Evolutionary conservation across 2,329 filamentous ascomycete genomes (phyloP).

Genomic region (Capronia coronata): DNA sequence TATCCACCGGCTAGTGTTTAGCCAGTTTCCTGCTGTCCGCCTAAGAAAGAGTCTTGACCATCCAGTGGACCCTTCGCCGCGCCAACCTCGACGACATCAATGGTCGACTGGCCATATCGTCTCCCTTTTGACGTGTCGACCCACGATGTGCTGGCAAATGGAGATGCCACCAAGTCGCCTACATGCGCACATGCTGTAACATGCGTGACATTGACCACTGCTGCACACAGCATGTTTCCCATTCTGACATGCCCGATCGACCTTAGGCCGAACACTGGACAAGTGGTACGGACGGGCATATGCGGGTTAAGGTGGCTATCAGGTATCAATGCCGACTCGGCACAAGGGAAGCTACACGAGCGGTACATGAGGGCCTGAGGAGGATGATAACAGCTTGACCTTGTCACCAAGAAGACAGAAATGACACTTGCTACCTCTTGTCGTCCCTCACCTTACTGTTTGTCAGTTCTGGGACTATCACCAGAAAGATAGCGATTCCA

Average conservation of each 20-base stretch:
- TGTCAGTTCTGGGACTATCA: no score
- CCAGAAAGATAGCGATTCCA: no score
- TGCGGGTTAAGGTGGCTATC: no score
- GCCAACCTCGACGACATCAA: constrained; percentile 2
- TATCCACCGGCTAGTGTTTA: background rate
- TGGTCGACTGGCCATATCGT: background rate
- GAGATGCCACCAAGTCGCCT: constrained; percentile 1
- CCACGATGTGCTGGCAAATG: constrained; percentile 7
- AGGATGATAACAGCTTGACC: no score
- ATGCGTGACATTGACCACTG: no score
- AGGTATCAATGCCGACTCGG: background rate
- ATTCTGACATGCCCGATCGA: background rate
- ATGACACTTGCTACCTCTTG: no score
- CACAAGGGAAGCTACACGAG: background rate
- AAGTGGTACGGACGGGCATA: no score
- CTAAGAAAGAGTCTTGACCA: background rate
- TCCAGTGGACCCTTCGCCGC: background rate
- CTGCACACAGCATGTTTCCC: background rate
- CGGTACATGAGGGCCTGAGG: no score
- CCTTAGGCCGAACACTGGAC: background rate
- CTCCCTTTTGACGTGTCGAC: background rate
- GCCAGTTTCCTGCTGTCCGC: background rate
- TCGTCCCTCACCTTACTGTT: no score
- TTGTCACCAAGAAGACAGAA: background rate
- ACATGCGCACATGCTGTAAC: background rate